A percentile compares a stretch with the other conserved stretches of the same genome.
Evolutionary conservation across 176 grass and related monocot genomes (phyloP).

Genomic region (Oryza longistaminata): DNA sequence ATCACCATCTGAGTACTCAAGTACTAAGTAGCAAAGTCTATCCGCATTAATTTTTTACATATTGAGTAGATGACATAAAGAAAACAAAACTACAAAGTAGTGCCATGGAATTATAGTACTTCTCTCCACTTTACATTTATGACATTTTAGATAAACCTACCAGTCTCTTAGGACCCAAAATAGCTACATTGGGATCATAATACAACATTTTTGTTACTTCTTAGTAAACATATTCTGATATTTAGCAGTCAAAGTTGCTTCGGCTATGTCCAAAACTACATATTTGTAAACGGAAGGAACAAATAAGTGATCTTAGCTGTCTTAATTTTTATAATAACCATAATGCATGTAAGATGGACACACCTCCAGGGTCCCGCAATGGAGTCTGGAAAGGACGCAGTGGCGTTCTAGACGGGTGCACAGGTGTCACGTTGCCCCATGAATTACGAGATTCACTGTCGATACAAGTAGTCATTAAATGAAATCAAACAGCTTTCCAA

Average conservation of each 20-base stretch:
- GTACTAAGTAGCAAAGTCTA: not conserved
- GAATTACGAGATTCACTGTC: constrained; percentile 67
- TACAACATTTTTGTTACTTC: not conserved
- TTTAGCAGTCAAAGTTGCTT: constrained; percentile 17
- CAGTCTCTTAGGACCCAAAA: not conserved
- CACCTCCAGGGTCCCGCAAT: constrained; percentile 65
- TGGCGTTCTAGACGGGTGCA: constrained; percentile 78
- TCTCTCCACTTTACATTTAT: constrained; percentile 1
- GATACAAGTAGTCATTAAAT: constrained; percentile 50
- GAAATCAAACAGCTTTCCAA: constrained; percentile 1
- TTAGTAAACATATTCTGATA: constrained; percentile 9
- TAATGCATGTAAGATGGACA: constrained; percentile 30
- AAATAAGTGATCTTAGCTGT: not conserved
- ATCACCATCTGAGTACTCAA: not conserved
- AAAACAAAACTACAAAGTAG: too few species aligned
- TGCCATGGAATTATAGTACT: not conserved
- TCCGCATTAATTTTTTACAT: not conserved
- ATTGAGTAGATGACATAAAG: too few species aligned
- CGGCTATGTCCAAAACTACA: not conserved
- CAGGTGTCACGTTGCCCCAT: constrained; percentile 59
- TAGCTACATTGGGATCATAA: not conserved
- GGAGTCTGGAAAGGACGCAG: constrained; percentile 83
- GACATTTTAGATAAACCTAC: not conserved
- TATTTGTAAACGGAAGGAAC: not conserved
- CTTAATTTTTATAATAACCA: not conserved